These are phyloP conservation scores for Russula ochroleuca DNA, from an alignment of 768 basidiomycete genomes.

Conservation along the genomic window DNA sequence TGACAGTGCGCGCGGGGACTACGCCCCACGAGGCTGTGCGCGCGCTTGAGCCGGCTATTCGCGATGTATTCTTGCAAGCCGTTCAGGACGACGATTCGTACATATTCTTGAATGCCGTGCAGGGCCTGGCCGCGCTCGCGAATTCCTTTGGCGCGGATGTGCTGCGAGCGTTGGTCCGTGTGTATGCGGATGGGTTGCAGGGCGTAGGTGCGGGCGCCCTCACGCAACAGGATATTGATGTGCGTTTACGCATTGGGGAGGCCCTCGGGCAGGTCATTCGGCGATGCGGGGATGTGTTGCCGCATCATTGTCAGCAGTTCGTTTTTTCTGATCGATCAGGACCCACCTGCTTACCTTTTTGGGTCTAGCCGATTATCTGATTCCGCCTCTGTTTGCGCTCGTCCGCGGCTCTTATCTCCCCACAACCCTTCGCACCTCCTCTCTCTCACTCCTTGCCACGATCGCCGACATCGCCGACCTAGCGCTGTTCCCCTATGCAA, in stretches of 20 bases:
- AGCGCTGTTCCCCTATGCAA: conserved; percentile 57
- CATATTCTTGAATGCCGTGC: conserved; percentile 87
- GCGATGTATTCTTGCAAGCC: conserved; percentile 81
- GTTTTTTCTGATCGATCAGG: neutral
- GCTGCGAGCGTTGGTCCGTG: conserved; percentile 56
- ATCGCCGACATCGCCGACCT: conserved; percentile 61
- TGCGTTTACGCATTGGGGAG: conserved; percentile 75
- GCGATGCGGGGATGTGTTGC: conserved; percentile 63
- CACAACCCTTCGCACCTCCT: conserved; percentile 65
- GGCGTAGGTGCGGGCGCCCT: conserved; percentile 45
- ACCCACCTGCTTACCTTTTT: conserved; percentile 26
- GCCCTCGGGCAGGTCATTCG: conserved; percentile 75
- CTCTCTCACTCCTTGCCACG: conserved; percentile 66
- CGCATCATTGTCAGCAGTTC: conserved; percentile 55
- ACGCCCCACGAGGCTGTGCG: conserved; percentile 41
- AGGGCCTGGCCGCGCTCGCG: conserved; percentile 84
- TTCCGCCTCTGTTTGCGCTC: conserved; percentile 66
- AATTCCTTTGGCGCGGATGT: conserved; percentile 73
- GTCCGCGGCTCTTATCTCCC: conserved; percentile 60
- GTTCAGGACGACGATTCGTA: conserved; percentile 94
- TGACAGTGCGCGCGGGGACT: conserved; percentile 39
- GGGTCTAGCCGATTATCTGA: conserved; percentile 57
- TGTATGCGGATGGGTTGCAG: conserved; percentile 55
- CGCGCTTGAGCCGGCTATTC: conserved; percentile 74
- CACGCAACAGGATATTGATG: conserved; percentile 65